Conservation (phyloP, 2,329 filamentous ascomycete species). For the Claviceps digitariae region DNA sequence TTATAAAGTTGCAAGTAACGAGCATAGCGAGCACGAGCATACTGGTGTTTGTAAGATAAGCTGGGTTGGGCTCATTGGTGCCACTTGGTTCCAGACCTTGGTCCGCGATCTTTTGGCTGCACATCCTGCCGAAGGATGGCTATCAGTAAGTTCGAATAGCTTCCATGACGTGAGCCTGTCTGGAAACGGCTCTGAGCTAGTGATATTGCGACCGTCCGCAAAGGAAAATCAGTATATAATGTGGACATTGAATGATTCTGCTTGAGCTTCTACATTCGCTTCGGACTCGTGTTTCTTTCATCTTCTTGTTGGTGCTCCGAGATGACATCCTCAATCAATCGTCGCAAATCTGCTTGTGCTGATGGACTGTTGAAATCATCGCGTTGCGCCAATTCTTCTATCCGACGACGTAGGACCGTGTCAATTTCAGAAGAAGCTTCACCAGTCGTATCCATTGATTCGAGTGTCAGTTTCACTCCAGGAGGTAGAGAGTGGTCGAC, state of each 20-base stretch:
- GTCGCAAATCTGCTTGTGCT: conserved; percentile 65
- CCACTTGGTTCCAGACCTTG: conserved; percentile 35
- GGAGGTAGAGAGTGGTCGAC: conserved; percentile 53
- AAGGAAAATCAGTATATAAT: conserved; percentile 40
- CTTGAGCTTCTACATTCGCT: conserved; percentile 36
- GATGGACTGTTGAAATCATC: conserved; percentile 72
- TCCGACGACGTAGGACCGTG: conserved; percentile 69
- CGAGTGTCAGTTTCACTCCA: conserved; percentile 65
- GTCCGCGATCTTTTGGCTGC: conserved; percentile 31
- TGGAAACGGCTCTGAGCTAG: conserved; percentile 34
- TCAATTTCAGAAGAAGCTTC: conserved; percentile 54
- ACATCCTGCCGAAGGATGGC: conserved; percentile 36
- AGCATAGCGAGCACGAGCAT: conserved; percentile 14
- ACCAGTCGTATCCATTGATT: conserved; percentile 52
- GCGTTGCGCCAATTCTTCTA: conserved; percentile 75
- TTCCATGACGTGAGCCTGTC: conserved; percentile 33
- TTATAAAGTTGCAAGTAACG: conserved; percentile 32
- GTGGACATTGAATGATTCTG: conserved; percentile 41
- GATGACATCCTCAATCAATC: conserved; percentile 70
- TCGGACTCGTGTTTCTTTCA: conserved; percentile 50
- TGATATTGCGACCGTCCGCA: conserved; percentile 37
- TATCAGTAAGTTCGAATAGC: conserved; percentile 38
- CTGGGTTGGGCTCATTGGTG: conserved; percentile 45
- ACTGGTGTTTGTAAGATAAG: conserved; percentile 33
- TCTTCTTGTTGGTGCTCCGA: conserved; percentile 49